Base-by-base conservation (phyloP, 2,329 filamentous ascomycete genomes). In the Aspergillus proliferans region DNA sequence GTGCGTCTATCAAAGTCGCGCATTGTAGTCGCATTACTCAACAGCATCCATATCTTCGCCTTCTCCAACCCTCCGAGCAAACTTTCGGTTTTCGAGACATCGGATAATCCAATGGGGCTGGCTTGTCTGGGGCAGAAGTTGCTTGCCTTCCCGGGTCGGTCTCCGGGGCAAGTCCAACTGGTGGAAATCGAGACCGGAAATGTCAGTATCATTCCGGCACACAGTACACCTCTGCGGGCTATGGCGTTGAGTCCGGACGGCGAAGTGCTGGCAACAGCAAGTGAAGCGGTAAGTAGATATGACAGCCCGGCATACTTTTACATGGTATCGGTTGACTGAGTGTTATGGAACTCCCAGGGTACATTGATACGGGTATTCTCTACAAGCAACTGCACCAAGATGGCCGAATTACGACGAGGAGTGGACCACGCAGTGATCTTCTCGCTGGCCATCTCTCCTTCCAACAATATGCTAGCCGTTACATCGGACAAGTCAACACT, bases 401-500 rank as follows among this genome's bases (percentile, higher is more conserved):
- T 96, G 36, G 85, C 83, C 36, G 93, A 98, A 70, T 78, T 96
- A 44, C 84, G 93, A 40, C 84, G 93, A 30, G 93, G 93, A 39
- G 85, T 95, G 43, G 93, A 98, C 62, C 86, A 84, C 33, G 91
- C 93, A 14, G 83, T 84, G 47, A 87, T 97, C 57, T 95, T 88
- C 71, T 92, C 88, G 2, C 76, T 98, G 9, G 85, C 86, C 9
- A 93, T 98, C 67, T 94, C 88, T 18, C 91, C 91, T 0, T 84
- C 84, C 1, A 87, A 86, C 46, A 81, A 79, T 40, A 80, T 90
- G 63, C 78, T 97, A 9, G 93, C 93, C 22, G 92, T 90, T 53
- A 97, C 92, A 1, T 96, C 91, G 1, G 93, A 98, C 75, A 98
- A 97, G 71, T 91, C 88, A 5, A 98, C 91, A 0, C 77, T 98